Conservation (phyloP, 2,329 filamentous ascomycete species). For the Penicillium sp. region DNA sequence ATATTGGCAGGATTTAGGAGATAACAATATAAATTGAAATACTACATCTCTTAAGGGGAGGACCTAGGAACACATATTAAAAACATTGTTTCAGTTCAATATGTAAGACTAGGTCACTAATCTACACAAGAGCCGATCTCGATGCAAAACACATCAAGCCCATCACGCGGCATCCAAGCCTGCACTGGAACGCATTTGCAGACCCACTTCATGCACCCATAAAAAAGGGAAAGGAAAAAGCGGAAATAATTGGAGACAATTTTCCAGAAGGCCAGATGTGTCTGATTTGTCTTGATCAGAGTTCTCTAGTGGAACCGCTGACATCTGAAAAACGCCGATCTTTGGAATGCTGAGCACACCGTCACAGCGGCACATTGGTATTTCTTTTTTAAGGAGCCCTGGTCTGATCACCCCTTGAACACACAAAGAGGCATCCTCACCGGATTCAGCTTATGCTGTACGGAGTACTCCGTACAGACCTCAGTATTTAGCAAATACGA, state of each 20-base stretch:
- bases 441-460: neutral
- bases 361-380: conserved; percentile 2
- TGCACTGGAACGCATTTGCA: conserved; percentile 21
- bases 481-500: neutral
- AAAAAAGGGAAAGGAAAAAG: neutral
- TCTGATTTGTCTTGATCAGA: conserved; percentile 8
- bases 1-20: neutral
- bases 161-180: conserved; percentile 17
- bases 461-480: neutral
- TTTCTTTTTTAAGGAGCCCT: neutral
- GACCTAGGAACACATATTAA: neutral
- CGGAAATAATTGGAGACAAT: conserved; percentile 18
- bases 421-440: neutral
- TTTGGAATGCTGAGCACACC: conserved; percentile 21
- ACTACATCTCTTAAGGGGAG: too few species aligned
- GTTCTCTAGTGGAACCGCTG: conserved; percentile 19
- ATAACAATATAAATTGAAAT: neutral
- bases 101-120: too few species aligned
- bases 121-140: conserved; percentile 1
- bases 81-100: too few species aligned
- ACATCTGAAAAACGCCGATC: conserved; percentile 25
- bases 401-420: conserved; percentile 3
- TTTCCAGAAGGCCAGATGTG: conserved; percentile 23
- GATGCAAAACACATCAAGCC: conserved; percentile 18
- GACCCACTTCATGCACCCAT: conserved; percentile 24